Conservation (phyloP, 768 basidiomycete species). For the Clitopilus hobsonii region DNA sequence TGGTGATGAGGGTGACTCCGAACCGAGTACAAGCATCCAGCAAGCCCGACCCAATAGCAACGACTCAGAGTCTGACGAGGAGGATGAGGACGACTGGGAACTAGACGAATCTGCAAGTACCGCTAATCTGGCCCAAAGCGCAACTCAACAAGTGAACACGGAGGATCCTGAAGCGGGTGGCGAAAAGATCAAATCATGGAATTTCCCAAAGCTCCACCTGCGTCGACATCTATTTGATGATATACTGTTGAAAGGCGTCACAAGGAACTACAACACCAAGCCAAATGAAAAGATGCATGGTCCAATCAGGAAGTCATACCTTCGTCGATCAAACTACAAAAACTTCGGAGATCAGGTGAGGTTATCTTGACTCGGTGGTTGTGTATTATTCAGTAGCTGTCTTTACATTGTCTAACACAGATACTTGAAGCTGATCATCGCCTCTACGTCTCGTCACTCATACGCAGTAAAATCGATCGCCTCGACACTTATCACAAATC, state of each 20-base stretch:
- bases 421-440: conserved; percentile 2
- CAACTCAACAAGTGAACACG: no score
- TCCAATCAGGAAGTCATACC: conserved; percentile 22
- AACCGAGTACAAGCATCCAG: no score
- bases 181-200: conserved; percentile 23
- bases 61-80: no score
- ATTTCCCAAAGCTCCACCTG: conserved; percentile 29
- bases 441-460: conserved; percentile 2
- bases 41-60: no score
- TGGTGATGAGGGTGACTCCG: no score
- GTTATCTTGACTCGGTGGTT: neutral
- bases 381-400: neutral
- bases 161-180: no score
- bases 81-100: no score
- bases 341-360: conserved; percentile 24
- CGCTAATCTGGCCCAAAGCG: no score
- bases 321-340: conserved; percentile 24
- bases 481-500: neutral
- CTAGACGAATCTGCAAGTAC: no score
- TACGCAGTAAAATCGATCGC: conserved; percentile 4
- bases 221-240: conserved; percentile 23
- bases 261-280: conserved; percentile 22
- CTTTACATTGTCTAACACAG: neutral
- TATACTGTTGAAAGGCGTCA: conserved; percentile 24
- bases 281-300: conserved; percentile 30